Base-by-base conservation (phyloP, 169 alveolate species). In the Eimeria acervulina region DNA sequence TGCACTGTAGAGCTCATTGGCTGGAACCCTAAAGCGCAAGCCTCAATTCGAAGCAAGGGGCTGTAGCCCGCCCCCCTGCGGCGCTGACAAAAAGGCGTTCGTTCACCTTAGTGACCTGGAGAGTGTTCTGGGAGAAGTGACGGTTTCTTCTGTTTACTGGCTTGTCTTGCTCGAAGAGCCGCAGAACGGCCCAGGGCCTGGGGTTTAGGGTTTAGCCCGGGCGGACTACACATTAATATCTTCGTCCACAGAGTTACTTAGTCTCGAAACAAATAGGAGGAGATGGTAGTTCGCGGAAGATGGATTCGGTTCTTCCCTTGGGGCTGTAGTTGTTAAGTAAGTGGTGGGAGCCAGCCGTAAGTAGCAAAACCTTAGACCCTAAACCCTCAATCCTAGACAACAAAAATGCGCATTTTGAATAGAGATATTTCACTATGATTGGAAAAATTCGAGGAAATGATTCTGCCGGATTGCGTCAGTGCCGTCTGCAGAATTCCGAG, bases 1-100 rank as follows among this genome's bases (percentile, higher is more conserved):
- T 83, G 74, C n/a, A 83, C 72, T 36, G 91, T 83, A 36, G 91
- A 83, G 91, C 91, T 83, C 91, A 83, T 83, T 44, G 91, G 59
- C 7, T 23, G 84, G 21, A 74, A 63, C 40, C 36, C 74, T 63
- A 63, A 13, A n/a, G 38, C 74, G 26, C 26, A n/a, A 63, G 19
- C 74, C 74, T 10, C 13, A 63, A 17, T 6, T n/a, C 10, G 38
- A 63, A n/a, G 38, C 38, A 33, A 4, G 52, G 52, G 33, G 55
- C 28, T 74, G 84, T 5, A 40, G 21, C 55, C 55, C 84, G 42
- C 84, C 52, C 59, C 59, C 52, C 31, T 15, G 52, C n/a, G 52
- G 52, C 19, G 52, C 36, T 19, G 31, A 19, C 51, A 10, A 13
- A 21, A 31, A 74, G 84, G 19, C 52, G 4, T 38, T 23, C 31